Evolutionary conservation across 768 basidiomycete species (phyloP).

Genomic region (Roridomyces roridus): DNA sequence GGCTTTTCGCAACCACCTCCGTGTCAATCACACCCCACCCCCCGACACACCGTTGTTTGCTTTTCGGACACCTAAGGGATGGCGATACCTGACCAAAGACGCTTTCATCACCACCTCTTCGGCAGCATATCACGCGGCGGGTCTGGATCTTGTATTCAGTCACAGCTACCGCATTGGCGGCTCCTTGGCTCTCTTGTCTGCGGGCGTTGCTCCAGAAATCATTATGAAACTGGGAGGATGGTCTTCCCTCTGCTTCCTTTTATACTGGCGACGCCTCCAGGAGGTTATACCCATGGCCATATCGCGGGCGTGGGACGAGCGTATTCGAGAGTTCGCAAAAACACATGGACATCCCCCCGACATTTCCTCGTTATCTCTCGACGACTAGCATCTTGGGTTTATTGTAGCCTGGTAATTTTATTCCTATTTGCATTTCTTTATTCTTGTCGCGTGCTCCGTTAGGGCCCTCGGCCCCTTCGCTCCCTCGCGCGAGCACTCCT

Average conservation of each 20-base stretch:
- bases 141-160: not conserved
- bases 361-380: no score
- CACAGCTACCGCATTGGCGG: slow-evolving; percentile 6
- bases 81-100: not conserved
- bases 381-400: no score
- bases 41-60: not conserved
- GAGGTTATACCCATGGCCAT: not conserved
- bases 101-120: not conserved
- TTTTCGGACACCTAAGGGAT: not conserved
- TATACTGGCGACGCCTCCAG: not conserved
- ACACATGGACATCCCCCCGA: no score
- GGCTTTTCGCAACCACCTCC: not conserved
- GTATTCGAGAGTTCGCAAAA: no score
- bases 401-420: no score
- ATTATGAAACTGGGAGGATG: slow-evolving; percentile 10
- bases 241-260: slow-evolving; percentile 11
- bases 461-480: not conserved
- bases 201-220: not conserved
- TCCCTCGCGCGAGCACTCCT: not conserved
- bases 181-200: not conserved
- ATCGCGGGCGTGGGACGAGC: slow-evolving; percentile 1
- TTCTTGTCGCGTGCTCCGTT: not conserved
- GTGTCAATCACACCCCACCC: not conserved
- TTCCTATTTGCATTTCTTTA: no score
- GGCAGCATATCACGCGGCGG: not conserved